phyloP scores from a whole-genome alignment of 192 early-diverging fungal species.

The Helicostylum pulchrum region DNA sequence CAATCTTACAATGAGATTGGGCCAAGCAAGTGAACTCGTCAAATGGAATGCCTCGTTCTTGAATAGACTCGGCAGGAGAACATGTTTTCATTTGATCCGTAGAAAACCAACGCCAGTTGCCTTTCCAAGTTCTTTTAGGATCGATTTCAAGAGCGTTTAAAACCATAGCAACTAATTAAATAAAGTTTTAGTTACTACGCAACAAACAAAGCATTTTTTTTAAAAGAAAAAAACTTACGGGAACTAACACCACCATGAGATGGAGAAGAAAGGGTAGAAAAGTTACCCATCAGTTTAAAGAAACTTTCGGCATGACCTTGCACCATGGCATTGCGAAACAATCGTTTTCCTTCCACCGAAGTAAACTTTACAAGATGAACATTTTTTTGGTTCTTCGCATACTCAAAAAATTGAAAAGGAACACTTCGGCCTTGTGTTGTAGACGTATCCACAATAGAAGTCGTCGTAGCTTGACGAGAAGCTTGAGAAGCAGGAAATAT shows the following conservation, averaged over 20 bases:
- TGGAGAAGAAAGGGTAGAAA: constrained; percentile 20
- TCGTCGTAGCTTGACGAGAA: constrained; percentile 1
- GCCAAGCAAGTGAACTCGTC: constrained; percentile 55
- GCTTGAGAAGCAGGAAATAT: constrained; percentile 3
- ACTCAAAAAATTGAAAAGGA: not conserved
- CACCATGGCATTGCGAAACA: constrained; percentile 26
- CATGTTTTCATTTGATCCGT: constrained; percentile 23
- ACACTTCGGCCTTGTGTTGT: not conserved
- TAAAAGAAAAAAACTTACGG: constrained; percentile 18
- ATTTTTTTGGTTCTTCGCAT: not conserved
- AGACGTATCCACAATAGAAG: not conserved
- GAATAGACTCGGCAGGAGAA: constrained; percentile 13
- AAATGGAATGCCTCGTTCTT: constrained; percentile 22
- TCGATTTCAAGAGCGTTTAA: constrained; percentile 34
- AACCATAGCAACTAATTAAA: constrained; percentile 28
- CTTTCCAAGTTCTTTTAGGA: constrained; percentile 33
- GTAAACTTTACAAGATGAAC: constrained; percentile 16
- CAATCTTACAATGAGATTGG: constrained; percentile 74
- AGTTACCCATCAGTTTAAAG: constrained; percentile 30
- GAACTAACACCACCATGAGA: constrained; percentile 19
- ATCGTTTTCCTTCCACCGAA: constrained; percentile 24
- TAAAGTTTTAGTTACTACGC: not conserved
- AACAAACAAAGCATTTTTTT: not conserved
- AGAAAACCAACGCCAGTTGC: constrained; percentile 29
- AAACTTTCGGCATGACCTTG: constrained; percentile 30